Base-by-base conservation (phyloP, 2,329 filamentous ascomycete genomes). In the Alternaria solani region DNA sequence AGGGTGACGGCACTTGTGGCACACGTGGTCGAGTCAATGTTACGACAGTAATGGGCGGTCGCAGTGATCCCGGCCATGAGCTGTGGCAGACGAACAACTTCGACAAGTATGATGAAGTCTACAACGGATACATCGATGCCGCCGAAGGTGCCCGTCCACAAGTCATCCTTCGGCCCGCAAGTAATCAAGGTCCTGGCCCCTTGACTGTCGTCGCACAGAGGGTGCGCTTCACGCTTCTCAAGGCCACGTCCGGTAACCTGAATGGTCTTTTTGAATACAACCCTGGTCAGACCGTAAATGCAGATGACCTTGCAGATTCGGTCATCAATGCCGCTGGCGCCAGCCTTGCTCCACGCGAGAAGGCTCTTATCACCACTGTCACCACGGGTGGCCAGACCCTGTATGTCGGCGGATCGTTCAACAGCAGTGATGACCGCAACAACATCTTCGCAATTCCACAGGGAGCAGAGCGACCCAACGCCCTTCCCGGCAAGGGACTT, bases 41-140 rank as follows among this genome's bases (percentile, higher is more conserved):
- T 53, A 94, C 91, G 1, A 91, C 89, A 34, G 85, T 84, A 25
- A 88, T 95, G 82, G 86, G 88, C 3, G 61, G 46, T 7, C 53
- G 59, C 20, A 42, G 39, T 42, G 39, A 25, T 42, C 12, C 20
- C 12, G 18, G 26, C 38, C 23, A 82, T 1, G 85, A 86, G 0
- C 81, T 97, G 7, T 96, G 87, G 75, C 95, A 99, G 79, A 97
- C 94, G 18, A 99, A 99, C 80, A 87, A 96, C 75, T 96, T 90
- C 77, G 94, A 98, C 82, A 99, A 99, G 79, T 98, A 96, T 74
- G 95, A 99, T 75, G 89, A 92, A 68, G 89, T 99, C 59, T 97
- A 93, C 79, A 91, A 90, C 66, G 95, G 94, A 47, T 88, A 88
- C 66, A 88, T 99, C 55, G 93, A 98, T 74, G 89, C 89, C 55